Evolutionary conservation across 2,329 filamentous ascomycete species (phyloP), one percentile per base, ranked within the genome.

Genomic region (Herpotrichia juniperi): DNA sequence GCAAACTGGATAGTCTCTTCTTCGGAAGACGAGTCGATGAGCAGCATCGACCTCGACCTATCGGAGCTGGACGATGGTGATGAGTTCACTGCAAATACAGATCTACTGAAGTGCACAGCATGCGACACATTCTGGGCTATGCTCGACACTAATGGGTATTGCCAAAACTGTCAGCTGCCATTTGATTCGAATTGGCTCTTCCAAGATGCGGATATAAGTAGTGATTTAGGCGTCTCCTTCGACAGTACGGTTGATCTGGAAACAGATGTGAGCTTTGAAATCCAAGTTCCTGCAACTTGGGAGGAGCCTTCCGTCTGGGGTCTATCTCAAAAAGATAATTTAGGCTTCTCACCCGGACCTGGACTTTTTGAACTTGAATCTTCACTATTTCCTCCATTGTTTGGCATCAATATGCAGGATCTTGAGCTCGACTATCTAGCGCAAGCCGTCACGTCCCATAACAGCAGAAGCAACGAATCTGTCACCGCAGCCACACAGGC

Each of bases 1-100:
- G 51, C 50, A 3, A 46, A 58, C 32, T 58, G 55, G 55, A 56
- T 61, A 3, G 53, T 58, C 4, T 54, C 56, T 1, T 51, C 51
- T 3, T 54, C 47, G n/a, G 58, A 59, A 30, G 50, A 59, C 17
- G 53, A 61, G 32, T 59, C 56, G 6, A 54, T 61, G 19, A 54
- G 48, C 26, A 57, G 53, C 43, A 61, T 59, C 26, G 51, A 61
- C 22, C 39, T 59, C 14, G 58, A 61, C 24, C 50, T 61, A 11
- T 48, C 43, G 3, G 58, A 61, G 9, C 46, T 54, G 11, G 46
- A 59, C 24, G 53, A 55, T 21, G 31, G 25, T 14, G 40, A 31
- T 8, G 37, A 26, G 28, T 31, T n/a, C n/a, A 59, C 54, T 1
- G 21, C 50, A 9, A 53, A 59, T 30, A 22, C 49, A 1, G 58